Conservation (phyloP, 345 rosid species). For the Eucalyptus lansdowneana region DNA sequence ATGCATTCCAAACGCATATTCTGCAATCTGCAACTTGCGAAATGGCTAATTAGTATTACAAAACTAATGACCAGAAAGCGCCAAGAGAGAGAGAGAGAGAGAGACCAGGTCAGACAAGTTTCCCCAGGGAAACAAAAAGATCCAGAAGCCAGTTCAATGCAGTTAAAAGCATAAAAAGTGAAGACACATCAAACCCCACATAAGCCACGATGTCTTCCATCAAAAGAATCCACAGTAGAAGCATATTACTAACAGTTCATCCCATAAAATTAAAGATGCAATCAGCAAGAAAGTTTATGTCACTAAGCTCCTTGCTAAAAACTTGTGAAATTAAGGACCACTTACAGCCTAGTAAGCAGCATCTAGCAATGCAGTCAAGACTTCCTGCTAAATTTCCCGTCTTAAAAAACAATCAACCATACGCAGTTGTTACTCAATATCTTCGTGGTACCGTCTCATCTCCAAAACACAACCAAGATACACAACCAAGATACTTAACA, state of each 20-base stretch:
- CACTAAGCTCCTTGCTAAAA: not conserved
- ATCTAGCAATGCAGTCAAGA: not conserved
- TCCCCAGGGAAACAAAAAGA: not conserved
- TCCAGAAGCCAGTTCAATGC: not conserved
- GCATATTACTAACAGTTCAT: not conserved
- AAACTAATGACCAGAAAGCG: not conserved
- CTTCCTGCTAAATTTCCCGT: not conserved
- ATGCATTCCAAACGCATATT: constrained; percentile 99
- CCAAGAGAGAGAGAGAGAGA: not conserved
- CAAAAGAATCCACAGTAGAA: not conserved
- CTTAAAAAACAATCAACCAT: not conserved
- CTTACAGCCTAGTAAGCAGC: not conserved
- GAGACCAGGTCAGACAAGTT: not conserved
- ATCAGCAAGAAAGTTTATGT: not conserved
- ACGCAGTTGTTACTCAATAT: not conserved
- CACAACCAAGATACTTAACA: not conserved
- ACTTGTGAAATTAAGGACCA: not conserved
- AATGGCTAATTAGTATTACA: not conserved
- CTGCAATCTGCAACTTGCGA: constrained; percentile 60
- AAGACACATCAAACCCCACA: not conserved
- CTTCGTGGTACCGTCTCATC: not conserved
- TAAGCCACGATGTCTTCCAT: not conserved
- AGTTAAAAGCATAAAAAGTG: not conserved
- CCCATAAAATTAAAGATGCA: not conserved
- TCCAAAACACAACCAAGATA: not conserved